Percentiles rank a stretch among this genome's conserved stretches.
These are phyloP conservation scores for Talaromyces sp. DNA, from an alignment of 2,329 filamentous ascomycete species.

Conservation along the genomic window DNA sequence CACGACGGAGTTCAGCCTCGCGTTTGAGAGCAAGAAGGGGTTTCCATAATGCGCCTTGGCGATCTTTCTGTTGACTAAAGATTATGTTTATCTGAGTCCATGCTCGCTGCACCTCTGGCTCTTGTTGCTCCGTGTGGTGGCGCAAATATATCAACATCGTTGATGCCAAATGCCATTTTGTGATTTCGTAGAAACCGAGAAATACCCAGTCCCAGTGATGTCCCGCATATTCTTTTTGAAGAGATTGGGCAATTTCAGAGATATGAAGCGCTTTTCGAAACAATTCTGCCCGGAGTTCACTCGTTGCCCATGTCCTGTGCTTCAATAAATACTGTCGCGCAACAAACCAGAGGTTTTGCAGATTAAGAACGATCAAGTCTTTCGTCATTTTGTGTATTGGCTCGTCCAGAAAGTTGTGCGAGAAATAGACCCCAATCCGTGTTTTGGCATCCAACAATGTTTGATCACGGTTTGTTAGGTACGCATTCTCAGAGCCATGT, in stretches of 20 bases:
- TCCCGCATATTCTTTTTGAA: background rate
- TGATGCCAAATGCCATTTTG: background rate
- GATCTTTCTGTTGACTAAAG: background rate
- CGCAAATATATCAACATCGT: background rate
- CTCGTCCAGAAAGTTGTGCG: background rate
- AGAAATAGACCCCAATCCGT: background rate
- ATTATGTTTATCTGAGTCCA: background rate
- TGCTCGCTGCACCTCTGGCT: background rate
- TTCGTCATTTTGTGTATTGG: background rate
- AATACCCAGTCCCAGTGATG: background rate
- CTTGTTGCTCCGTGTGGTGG: background rate
- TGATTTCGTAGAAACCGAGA: background rate
- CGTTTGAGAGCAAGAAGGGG: background rate
- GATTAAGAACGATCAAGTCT: background rate
- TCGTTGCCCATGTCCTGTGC: background rate
- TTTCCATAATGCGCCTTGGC: background rate
- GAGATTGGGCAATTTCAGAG: background rate
- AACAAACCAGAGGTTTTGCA: background rate
- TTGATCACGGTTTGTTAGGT: background rate
- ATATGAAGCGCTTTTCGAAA: background rate
- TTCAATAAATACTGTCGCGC: background rate
- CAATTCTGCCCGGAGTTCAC: background rate
- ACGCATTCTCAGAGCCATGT: background rate
- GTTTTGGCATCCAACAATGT: background rate
- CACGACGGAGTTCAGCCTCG: background rate